Evolutionary conservation across 148 eudicot genomes (phyloP).

Genomic region (Vaccinium macrocarpon): DNA sequence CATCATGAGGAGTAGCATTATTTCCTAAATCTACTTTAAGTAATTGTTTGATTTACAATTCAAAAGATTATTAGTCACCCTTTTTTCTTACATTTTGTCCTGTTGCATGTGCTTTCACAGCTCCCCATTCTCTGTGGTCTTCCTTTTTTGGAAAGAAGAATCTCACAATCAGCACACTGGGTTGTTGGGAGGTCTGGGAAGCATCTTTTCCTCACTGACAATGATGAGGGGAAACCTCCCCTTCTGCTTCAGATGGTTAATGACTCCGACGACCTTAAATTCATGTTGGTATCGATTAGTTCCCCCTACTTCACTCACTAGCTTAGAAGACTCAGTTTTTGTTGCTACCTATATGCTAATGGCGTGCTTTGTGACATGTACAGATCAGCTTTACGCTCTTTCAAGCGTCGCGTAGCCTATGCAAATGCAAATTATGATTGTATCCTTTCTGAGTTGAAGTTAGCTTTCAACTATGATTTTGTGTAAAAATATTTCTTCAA

Average conservation of each 20-base stretch:
- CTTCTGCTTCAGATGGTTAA: constrained; percentile 84
- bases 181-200: constrained; percentile 90
- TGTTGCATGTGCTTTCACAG: constrained; percentile 32
- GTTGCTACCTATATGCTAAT: background rate
- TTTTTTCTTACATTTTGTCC: constrained; percentile 8
- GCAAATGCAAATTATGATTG: constrained; percentile 80
- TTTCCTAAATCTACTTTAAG: background rate
- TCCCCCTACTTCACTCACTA: background rate
- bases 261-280: constrained; percentile 65
- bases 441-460: constrained; percentile 48
- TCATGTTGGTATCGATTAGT: constrained; percentile 55
- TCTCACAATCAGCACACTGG: constrained; percentile 81
- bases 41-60: no score
- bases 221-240: constrained; percentile 68
- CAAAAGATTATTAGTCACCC: background rate
- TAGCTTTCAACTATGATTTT: background rate
- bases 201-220: constrained; percentile 84
- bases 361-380: constrained; percentile 24
- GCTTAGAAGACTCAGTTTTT: background rate
- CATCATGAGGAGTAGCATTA: background rate
- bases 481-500: background rate
- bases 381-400: constrained; percentile 81
- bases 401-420: constrained; percentile 85
- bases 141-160: constrained; percentile 71
- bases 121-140: constrained; percentile 90